Base-by-base conservation (phyloP, 768 basidiomycete genomes). In the Coprinopsis cinerea region DNA sequence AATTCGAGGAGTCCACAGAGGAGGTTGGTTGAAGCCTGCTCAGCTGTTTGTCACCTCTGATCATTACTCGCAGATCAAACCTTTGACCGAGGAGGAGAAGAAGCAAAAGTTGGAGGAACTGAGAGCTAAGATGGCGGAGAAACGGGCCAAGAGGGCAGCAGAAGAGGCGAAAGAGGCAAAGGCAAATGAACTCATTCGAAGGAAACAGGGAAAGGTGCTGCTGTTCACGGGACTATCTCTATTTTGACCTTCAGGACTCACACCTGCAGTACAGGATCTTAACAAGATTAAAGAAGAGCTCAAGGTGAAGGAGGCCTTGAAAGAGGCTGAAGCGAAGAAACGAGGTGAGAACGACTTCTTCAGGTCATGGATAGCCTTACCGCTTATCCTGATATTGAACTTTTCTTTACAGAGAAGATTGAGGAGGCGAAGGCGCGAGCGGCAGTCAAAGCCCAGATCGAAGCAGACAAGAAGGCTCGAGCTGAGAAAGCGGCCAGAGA, bases 1-100 rank as follows among this genome's bases (percentile, higher is more conserved):
- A 93, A 56, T 98, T 97, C 55, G 94, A 96, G 63, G 95, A 97
- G 61, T 92, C 88, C 1, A 89, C 83, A 0, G 93, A 98, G 60
- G 95, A 97, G 77, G 92, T 90, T 14, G 30, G 34, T 43, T 5
- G 18, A 1, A 55, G 42, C 24, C 20, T 26, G 22, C 32, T 24
- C 53, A 37, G 35, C 39, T 27, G 23, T 17, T 32, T 40, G 28
- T 18, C 13, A 27, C 28, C 25, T 17, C 22, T 30, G 24, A 17
- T 4, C 25, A 22, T 27, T 22, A 47, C 10, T 6, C 54, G 24
- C 49, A 92, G 91, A 82, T 97, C 66, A 92, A 92, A 62, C 93
- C 95, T 0, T 65, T 99, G 45, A 97, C 94, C 0, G 93, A 97
- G 66, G 92, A 94, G 59, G 92, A 98, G 67, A 95, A 85, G 74